Evolutionary conservation across 257 asterid genomes (phyloP).

Genomic region (Solanum paucissectum): DNA sequence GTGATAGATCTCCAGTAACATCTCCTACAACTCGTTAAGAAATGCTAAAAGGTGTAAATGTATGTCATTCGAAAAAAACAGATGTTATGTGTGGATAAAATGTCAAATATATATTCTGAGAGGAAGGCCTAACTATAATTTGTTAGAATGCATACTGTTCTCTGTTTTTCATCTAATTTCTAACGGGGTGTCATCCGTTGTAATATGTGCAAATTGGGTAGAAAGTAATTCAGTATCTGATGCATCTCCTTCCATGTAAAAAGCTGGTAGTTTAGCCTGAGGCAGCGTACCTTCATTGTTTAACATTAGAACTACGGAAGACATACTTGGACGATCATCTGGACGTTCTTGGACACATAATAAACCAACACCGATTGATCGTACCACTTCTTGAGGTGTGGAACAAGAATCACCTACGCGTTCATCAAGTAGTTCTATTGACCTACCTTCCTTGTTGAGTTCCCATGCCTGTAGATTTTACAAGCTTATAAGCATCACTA

Average conservation of each 20-base stretch:
- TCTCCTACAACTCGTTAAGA: background rate
- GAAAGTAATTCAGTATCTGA: background rate
- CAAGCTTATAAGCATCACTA: background rate
- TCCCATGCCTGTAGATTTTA: slow-evolving; percentile 21
- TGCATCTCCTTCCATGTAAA: slow-evolving; percentile 6
- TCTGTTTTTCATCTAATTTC: background rate
- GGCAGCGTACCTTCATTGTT: slow-evolving; percentile 19
- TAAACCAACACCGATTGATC: slow-evolving; percentile 24
- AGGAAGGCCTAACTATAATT: background rate
- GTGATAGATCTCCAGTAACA: background rate
- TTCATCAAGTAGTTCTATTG: slow-evolving; percentile 10
- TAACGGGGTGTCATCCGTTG: background rate
- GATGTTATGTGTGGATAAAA: background rate
- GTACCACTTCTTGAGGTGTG: slow-evolving; percentile 6
- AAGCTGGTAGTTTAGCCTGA: slow-evolving; percentile 19
- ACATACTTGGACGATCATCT: slow-evolving; percentile 27
- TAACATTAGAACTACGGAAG: slow-evolving; percentile 17
- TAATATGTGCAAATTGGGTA: background rate
- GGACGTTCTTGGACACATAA: slow-evolving; percentile 26
- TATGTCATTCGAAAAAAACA: background rate
- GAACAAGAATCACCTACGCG: background rate
- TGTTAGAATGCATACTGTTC: background rate
- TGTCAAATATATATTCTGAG: background rate
- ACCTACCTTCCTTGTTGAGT: slow-evolving; percentile 12
- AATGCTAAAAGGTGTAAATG: background rate